Evolutionary conservation across 257 asterid genomes (phyloP), one percentile per base, ranked within the genome.

Genomic region (Plectranthus barbatus): DNA sequence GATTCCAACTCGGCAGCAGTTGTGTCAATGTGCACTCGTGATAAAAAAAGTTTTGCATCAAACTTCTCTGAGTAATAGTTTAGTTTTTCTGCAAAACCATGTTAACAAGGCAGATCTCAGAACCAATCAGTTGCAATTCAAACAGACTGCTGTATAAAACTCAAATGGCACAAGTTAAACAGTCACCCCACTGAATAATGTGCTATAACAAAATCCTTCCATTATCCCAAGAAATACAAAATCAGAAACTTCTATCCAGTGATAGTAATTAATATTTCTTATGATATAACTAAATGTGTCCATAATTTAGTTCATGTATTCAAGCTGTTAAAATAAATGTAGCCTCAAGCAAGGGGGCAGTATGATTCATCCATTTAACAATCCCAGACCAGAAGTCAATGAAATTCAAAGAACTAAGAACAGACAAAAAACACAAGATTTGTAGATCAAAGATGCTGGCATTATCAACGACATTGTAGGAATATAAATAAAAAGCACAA

Each of bases 11-110:
- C 95, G 52, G 88, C 94, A 10, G 97, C 87, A 77, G 81, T 84
- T 47, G 96, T 93, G 65, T 90, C 97, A 54, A 84, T 73, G 77
- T 93, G 99, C 41, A 93, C 90, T 67, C 95, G 96, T 66, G 97
- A 85, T 70, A 93, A 58, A 70, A 86, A 89, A 46, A 86, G 85
- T 72, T 79, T 93, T 53, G 97, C 90, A 61, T 89, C 95, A 52
- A 93, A 93, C 66, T 79, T 85, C 76, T 93, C 97, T 4, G 94
- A 87, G 83, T 83, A 93, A 71, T 86, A 93, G 79, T 90, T 87
- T 46, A 93, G 50, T 69, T 82, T 82, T 63, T 85, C 99, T 93
- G 96, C 86, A 80, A 74, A 68, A 72, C 41, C 70, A 74, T 19
- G 49, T 15, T 78, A 71, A 68, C 26, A 74, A 21, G 33, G 48